Base-by-base conservation (phyloP, 2,329 filamentous ascomycete genomes). In the Aspergillus terreus region DNA sequence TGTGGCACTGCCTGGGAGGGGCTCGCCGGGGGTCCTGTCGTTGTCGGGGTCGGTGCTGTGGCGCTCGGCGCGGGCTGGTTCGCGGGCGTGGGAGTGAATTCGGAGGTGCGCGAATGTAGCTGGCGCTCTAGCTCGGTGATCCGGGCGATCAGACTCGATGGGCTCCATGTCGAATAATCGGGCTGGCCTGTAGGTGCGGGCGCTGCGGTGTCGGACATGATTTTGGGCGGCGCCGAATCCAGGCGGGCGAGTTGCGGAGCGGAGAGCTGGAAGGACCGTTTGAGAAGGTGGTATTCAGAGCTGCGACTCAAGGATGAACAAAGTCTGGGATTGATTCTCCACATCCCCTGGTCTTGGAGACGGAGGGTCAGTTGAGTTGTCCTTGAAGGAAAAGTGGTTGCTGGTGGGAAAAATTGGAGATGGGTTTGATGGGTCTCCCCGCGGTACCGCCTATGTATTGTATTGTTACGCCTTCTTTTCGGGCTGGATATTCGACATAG, bases 41-140 rank as follows among this genome's bases (percentile, higher is more conserved):
- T 33, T 5, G 42, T 44, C 32, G 55, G n/a, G 38, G 30, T 32
- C 4, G 46, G 40, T 30, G 21, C 43, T 47, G 35, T 33, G 15
- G 48, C 32, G 32, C 21, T 36, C 19, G 35, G 15, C 35, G 40
- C 46, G 17, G 44, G 11, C n/a, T 14, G 11, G n/a, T 54, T 41
- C 4, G 56, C 44, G 12, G 58, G 48, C 3, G 55, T 15, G 14
- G 56, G 42, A 9, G 61, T 56, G 14, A 64, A 73, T 49, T 63
- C 71, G 14, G 70, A 57, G 21, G 73, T 78, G 42, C 78, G 76
- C n/a, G 65, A 71, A 48, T 80, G 78, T 12, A 91, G 72, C 63
- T 89, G 80, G 4, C 76, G 67, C 68, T 95, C 90, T 6, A 94
- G 77, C 47, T 82, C 75, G 14, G 77, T 80, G 43, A 95, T 83